Conservation (phyloP, 805 yeast genomes). For the Schizosaccharomyces osmophilus region DNA sequence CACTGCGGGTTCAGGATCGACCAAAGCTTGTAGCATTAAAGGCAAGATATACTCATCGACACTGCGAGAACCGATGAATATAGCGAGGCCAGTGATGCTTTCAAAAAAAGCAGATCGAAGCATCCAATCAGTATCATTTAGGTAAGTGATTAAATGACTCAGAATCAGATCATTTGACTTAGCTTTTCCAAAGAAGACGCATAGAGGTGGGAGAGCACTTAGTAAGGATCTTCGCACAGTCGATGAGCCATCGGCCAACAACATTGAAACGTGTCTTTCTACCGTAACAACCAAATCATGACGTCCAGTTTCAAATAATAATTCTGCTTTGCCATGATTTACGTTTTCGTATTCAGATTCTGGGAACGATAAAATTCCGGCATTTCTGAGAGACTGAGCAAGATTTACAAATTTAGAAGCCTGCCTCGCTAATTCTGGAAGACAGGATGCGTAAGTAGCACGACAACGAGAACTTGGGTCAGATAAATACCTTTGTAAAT, state of each 20-base stretch:
- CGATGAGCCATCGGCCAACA: slow-evolving; percentile 46
- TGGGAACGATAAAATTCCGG: not conserved
- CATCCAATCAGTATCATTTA: slow-evolving; percentile 52
- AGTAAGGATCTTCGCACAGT: slow-evolving; percentile 48
- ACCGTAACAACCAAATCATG: slow-evolving; percentile 20
- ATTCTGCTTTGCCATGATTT: slow-evolving; percentile 12
- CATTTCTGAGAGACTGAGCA: slow-evolving; percentile 15
- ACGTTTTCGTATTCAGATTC: not conserved
- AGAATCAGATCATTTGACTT: slow-evolving; percentile 69
- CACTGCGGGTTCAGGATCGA: slow-evolving; percentile 57
- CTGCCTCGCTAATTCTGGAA: slow-evolving; percentile 46
- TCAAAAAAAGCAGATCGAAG: slow-evolving; percentile 48
- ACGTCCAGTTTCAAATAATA: slow-evolving; percentile 11
- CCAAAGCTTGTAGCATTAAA: slow-evolving; percentile 51
- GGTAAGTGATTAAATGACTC: slow-evolving; percentile 74
- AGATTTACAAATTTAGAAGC: slow-evolving; percentile 42
- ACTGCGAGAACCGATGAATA: slow-evolving; percentile 57
- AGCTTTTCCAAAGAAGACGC: slow-evolving; percentile 64
- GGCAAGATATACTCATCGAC: slow-evolving; percentile 79
- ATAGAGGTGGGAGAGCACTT: slow-evolving; percentile 46
- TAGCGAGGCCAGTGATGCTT: slow-evolving; percentile 46
- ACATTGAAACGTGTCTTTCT: slow-evolving; percentile 35
- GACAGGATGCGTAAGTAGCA: slow-evolving; percentile 42
- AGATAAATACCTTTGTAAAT: slow-evolving; percentile 24
- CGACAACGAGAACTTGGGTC: slow-evolving; percentile 26